phyloP scores from a whole-genome alignment of 2,329 filamentous ascomycete species.

The Pyrenochaeta sp. region DNA sequence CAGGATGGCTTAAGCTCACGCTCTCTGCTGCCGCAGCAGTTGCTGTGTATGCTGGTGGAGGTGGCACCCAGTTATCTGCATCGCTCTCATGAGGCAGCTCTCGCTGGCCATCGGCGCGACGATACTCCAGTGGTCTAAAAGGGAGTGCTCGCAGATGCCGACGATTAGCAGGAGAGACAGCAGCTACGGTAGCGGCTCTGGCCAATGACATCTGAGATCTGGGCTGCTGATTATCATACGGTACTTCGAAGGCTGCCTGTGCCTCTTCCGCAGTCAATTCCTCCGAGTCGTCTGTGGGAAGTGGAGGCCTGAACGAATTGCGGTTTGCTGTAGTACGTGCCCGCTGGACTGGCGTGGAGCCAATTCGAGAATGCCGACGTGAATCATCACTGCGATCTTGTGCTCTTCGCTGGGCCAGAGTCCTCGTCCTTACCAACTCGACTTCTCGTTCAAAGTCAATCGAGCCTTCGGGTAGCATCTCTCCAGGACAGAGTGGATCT shows the following conservation, averaged over 20 bases:
- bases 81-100: conserved; percentile 87
- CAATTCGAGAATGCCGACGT: conserved; percentile 38
- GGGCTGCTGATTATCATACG: conserved; percentile 52
- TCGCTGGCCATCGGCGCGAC: conserved; percentile 72
- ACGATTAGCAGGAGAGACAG: conserved; percentile 77
- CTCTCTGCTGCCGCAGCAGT: conserved; percentile 58
- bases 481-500: conserved; percentile 48
- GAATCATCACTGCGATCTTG: conserved; percentile 33
- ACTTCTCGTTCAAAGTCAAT: conserved; percentile 54
- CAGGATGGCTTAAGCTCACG: conserved; percentile 47
- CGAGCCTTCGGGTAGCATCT: conserved; percentile 49
- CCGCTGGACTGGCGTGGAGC: conserved; percentile 35
- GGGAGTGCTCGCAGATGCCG: conserved; percentile 67
- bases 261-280: conserved; percentile 46
- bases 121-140: conserved; percentile 67
- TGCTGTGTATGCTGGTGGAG: conserved; percentile 80
- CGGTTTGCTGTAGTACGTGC: conserved; percentile 39
- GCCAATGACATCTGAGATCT: conserved; percentile 50
- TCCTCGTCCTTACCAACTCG: conserved; percentile 49
- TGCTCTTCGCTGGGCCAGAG: conserved; percentile 47
- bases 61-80: conserved; percentile 87
- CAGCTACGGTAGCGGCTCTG: conserved; percentile 56
- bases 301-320: conserved; percentile 23
- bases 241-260: conserved; percentile 49
- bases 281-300: conserved; percentile 38